phyloP scores from a whole-genome alignment of 2,329 filamentous ascomycete genomes.

The Elsinoe ampelina region DNA sequence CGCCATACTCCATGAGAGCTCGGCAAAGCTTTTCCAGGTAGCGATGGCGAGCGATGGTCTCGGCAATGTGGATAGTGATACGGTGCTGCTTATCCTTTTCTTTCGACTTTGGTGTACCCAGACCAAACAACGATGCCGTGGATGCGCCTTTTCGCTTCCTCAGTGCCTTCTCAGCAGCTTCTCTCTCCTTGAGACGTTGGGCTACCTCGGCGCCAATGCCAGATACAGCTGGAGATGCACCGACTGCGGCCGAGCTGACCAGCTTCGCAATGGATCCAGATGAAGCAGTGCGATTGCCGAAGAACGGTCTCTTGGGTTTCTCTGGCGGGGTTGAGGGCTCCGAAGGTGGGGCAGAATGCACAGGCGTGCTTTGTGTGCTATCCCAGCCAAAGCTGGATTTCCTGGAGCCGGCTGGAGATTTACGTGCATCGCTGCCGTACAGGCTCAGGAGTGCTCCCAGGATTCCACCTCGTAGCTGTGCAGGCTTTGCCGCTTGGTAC shows the following conservation, averaged over 20 bases:
- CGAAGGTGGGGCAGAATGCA: constrained; percentile 33
- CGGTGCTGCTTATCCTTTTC: constrained; percentile 41
- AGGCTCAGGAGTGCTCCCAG: constrained; percentile 64
- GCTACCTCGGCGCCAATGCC: constrained; percentile 35
- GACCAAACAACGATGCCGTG: constrained; percentile 28
- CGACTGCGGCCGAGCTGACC: constrained; percentile 35
- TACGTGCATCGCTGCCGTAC: constrained; percentile 39
- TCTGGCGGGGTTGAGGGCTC: constrained; percentile 17
- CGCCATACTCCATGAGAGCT: constrained; percentile 81
- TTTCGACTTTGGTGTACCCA: constrained; percentile 28
- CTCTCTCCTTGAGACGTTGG: constrained; percentile 31
- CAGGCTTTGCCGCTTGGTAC: constrained; percentile 57
- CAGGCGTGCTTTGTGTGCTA: constrained; percentile 27
- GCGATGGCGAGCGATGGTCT: constrained; percentile 67
- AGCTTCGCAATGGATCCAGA: constrained; percentile 35
- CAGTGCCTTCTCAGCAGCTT: constrained; percentile 28
- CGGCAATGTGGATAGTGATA: constrained; percentile 53
- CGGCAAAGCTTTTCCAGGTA: constrained; percentile 79
- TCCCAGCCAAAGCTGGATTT: constrained; percentile 14
- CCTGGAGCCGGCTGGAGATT: constrained; percentile 7
- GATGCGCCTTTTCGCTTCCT: constrained; percentile 19
- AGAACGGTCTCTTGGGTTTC: constrained; percentile 30
- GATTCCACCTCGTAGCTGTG: constrained; percentile 63
- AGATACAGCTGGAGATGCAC: constrained; percentile 33
- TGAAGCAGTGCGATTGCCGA: constrained; percentile 28